Percentiles rank a stretch among this genome's conserved stretches.
Conservation (phyloP, 371 early-diverging fungal species). For the Rhizopus sp. region DNA sequence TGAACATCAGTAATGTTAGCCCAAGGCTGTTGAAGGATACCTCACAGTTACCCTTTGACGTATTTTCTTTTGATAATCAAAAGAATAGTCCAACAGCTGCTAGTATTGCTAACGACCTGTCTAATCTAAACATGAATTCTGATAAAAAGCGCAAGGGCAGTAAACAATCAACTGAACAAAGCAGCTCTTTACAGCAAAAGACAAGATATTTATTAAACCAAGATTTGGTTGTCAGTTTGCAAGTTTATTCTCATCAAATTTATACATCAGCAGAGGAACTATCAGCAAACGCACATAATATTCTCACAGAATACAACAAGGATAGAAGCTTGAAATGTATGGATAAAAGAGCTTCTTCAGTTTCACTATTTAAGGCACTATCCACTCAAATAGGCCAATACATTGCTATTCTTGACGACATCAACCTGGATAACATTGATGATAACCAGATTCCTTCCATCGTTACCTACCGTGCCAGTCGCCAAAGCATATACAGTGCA, state of each 20-base stretch:
- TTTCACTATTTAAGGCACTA: slow-evolving; percentile 39
- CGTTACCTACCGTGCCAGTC: slow-evolving; percentile 51
- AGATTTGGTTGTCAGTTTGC: slow-evolving; percentile 34
- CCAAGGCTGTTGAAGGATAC: slow-evolving; percentile 28
- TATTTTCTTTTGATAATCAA: not conserved
- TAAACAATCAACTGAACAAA: not conserved
- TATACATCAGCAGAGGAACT: slow-evolving; percentile 32
- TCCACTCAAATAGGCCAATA: slow-evolving; percentile 41
- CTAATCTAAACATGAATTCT: not conserved
- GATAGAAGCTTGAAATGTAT: slow-evolving; percentile 1
- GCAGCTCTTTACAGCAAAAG: slow-evolving; percentile 13
- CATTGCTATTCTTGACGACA: slow-evolving; percentile 34
- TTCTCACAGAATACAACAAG: slow-evolving; percentile 1
- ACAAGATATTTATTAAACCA: slow-evolving; percentile 30
- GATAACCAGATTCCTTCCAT: slow-evolving; percentile 21
- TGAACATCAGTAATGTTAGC: slow-evolving; percentile 53
- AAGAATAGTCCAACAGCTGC: not conserved
- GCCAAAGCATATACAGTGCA: slow-evolving; percentile 63
- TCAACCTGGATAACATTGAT: slow-evolving; percentile 29
- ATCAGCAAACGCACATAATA: slow-evolving; percentile 6
- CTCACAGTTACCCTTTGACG: slow-evolving; percentile 14
- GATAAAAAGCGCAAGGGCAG: not conserved
- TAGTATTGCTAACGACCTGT: not conserved
- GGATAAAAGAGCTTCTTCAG: slow-evolving; percentile 28
- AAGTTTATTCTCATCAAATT: slow-evolving; percentile 39